Base-by-base conservation (phyloP, 805 yeast species). In the Wickerhamomyces ciferrii region DNA sequence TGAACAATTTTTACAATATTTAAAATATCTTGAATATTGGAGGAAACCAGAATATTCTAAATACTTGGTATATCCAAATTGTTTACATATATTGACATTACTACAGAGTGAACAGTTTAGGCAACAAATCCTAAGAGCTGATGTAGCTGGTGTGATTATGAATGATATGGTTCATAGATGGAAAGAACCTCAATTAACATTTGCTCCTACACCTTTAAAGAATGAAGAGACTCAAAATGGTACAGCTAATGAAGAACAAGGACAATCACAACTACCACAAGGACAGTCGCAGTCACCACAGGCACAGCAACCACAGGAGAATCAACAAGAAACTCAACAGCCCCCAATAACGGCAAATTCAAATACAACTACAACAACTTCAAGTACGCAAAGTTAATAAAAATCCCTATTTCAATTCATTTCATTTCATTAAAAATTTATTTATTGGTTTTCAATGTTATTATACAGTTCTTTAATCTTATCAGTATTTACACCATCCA, bases 1-100 rank as follows among this genome's bases (percentile, higher is more conserved):
- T 56, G 81, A 76, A 25, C 75, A 76, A 43, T 91, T 92, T 55
- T 69, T 89, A 29, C 78, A 80, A 49, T 92, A 92, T 60, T 68
- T 92, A 50, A 74, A 81, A 24, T 92, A 92, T 60, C 71, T 92
- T 43, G 88, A 84, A 59, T 90, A 92, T 70, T 91, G 97, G 97
- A 72, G 83, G 46, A 58, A 72, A 42, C 90, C 90, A 2, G 74
- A 82, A 52, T 84, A 84, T 60, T 78, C 87, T 35, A 78, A 73
- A 66, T 87, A 71, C 66, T 70, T 81, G 53, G 94, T 84, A 59
- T 78, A 88, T 59, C 98, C 99, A 3, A 87, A 92, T 62, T 85
- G 97, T 61, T 72, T 92, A 15, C 94, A 88, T 59, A 77, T 92
- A 29, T 70, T 92, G 49, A 79, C 53, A 9, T 43, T 58, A 40